These are phyloP conservation scores for Termitomyces sp. DNA, from an alignment of 768 basidiomycete species.

Conservation along the genomic window DNA sequence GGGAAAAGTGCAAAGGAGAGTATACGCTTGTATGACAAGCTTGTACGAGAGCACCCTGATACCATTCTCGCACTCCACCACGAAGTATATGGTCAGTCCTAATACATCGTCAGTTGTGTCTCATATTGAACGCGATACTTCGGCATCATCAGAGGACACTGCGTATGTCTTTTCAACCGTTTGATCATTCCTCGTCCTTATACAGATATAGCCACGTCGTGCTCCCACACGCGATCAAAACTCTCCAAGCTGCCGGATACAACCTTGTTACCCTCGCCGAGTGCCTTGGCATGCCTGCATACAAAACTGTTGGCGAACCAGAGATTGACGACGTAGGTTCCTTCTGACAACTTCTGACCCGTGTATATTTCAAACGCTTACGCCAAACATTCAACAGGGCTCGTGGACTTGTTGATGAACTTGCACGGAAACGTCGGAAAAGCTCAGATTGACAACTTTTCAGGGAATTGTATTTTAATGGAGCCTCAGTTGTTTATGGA, in stretches of 20 bases:
- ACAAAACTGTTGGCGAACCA: conserved; percentile 16
- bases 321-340: neutral
- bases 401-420: conserved; percentile 3
- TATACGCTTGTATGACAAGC: conserved; percentile 18
- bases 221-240: conserved; percentile 24
- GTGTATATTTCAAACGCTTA: neutral
- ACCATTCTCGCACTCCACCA: conserved; percentile 30
- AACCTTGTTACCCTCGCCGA: conserved; percentile 35
- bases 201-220: conserved; percentile 11
- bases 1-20: conserved; percentile 20
- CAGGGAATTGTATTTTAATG: neutral
- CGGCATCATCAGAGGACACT: neutral
- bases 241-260: conserved; percentile 27
- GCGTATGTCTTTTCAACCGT: neutral
- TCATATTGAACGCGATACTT: conserved; percentile 1
- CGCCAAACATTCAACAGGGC: neutral
- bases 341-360: neutral
- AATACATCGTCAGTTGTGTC: neutral
- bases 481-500: neutral
- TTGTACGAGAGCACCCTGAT: conserved; percentile 17
- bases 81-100: conserved; percentile 23
- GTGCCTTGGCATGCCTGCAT: conserved; percentile 29
- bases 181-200: too few species aligned
- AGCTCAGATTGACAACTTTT: neutral
- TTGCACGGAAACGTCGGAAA: neutral